A percentile compares a stretch with the other conserved stretches of the same genome.
These are phyloP conservation scores for Sporobolomyces phaffii DNA, from an alignment of 768 basidiomycete species.

Conservation along the genomic window DNA sequence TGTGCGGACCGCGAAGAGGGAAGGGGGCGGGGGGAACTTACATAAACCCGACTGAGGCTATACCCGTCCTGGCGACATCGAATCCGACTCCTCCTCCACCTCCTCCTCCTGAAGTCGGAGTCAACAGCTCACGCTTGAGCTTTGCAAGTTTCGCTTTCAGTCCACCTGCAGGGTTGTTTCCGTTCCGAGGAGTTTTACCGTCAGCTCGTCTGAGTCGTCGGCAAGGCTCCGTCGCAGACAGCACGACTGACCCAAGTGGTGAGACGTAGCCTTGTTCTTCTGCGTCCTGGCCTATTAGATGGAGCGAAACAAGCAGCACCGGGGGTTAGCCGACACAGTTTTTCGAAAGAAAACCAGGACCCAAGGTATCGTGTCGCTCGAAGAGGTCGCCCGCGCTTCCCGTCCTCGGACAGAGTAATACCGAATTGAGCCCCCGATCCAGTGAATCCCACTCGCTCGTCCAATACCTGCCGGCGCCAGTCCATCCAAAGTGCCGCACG, in stretches of 20 bases:
- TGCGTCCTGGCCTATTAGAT: conserved; percentile 40
- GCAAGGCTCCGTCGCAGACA: neutral
- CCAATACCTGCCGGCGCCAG: no score
- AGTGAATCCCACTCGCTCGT: no score
- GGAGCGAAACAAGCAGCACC: conserved; percentile 1
- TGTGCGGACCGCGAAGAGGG: neutral
- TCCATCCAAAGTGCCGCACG: no score
- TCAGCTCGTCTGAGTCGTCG: neutral
- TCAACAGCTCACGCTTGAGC: conserved; percentile 85
- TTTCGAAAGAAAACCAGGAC: no score
- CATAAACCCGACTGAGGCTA: conserved; percentile 76
- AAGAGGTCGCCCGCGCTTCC: no score
- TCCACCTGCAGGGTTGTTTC: neutral
- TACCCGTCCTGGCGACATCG: conserved; percentile 95
- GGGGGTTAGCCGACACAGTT: no score
- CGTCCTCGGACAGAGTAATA: no score
- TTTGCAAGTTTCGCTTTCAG: conserved; percentile 84
- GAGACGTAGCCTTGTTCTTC: conserved; percentile 47
- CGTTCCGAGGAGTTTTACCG: no score
- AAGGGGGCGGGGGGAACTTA: conserved; percentile 49
- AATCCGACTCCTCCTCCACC: conserved; percentile 87
- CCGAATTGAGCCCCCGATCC: no score
- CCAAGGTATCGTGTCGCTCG: no score
- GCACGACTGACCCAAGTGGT: conserved; percentile 16
- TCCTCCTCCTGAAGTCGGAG: conserved; percentile 66